Evolutionary conservation across 192 early-diverging fungal genomes (phyloP).

Genomic region (Coemansia interrupta): DNA sequence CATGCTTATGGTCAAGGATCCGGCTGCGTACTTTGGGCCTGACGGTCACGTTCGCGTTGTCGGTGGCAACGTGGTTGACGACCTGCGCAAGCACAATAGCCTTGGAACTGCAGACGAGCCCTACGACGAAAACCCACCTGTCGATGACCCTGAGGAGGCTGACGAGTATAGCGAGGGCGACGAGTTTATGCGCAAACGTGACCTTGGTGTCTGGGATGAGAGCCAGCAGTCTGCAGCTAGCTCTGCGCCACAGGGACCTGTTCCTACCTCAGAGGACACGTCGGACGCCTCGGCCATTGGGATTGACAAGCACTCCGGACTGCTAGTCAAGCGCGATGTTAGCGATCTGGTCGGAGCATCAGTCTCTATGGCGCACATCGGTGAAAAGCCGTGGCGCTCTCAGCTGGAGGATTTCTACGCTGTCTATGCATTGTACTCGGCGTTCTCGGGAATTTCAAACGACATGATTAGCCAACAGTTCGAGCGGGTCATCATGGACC

Average conservation of each 20-base stretch:
- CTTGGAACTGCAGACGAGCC: constrained; percentile 36
- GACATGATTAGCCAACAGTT: constrained; percentile 41
- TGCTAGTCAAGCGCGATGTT: constrained; percentile 14
- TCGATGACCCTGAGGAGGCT: constrained; percentile 45
- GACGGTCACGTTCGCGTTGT: constrained; percentile 46
- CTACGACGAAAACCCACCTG: constrained; percentile 49
- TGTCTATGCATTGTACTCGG: constrained; percentile 34
- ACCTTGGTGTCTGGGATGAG: constrained; percentile 22
- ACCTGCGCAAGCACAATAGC: constrained; percentile 46
- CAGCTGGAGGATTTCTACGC: constrained; percentile 47
- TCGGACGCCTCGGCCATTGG: not conserved
- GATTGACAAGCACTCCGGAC: not conserved
- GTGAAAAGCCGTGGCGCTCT: constrained; percentile 36
- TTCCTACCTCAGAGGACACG: not conserved
- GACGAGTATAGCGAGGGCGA: constrained; percentile 51
- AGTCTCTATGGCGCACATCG: constrained; percentile 34
- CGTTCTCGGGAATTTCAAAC: constrained; percentile 30
- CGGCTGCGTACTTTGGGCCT: constrained; percentile 41
- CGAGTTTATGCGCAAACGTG: constrained; percentile 52
- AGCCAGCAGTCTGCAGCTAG: constrained; percentile 13
- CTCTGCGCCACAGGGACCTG: constrained; percentile 10
- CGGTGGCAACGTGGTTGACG: constrained; percentile 43
- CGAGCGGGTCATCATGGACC: constrained; percentile 37
- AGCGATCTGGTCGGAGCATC: constrained; percentile 27
- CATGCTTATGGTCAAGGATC: constrained; percentile 51